A percentile compares a stretch with the other conserved stretches of the same genome.
Conservation (phyloP, 1,284 basidiomycete genomes). For the Ceratobasidium papillatum region DNA sequence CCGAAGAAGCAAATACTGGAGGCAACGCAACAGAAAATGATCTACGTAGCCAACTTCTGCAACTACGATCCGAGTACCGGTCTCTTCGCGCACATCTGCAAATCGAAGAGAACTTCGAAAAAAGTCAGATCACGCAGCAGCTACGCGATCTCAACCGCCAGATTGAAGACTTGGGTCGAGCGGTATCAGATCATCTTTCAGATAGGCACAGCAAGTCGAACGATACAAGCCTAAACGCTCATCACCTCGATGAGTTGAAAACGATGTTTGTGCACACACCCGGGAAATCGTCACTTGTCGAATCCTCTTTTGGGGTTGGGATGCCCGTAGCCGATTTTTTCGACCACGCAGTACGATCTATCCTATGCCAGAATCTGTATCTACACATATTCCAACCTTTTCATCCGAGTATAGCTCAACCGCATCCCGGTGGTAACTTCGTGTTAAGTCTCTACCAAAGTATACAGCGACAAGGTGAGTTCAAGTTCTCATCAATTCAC, state of each 20-base stretch:
- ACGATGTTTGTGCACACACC: neutral
- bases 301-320: neutral
- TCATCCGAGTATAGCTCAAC: neutral
- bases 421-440: neutral
- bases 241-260: neutral
- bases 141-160: constrained; percentile 9
- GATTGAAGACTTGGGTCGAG: neutral
- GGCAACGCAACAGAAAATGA: neutral
- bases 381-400: constrained; percentile 10
- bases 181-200: neutral
- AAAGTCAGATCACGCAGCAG: neutral
- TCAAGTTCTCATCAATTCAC: no score
- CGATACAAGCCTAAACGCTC: neutral
- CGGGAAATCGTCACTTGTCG: constrained; percentile 11
- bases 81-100: constrained; percentile 2
- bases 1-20: neutral
- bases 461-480: neutral
- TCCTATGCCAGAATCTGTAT: constrained; percentile 9
- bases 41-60: neutral
- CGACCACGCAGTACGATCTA: constrained; percentile 6
- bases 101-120: constrained; percentile 8
- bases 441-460: neutral
- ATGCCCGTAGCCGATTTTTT: constrained; percentile 21
- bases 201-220: neutral
- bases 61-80: neutral